Conservation (phyloP, 2,329 filamentous ascomycete genomes). For the Ophiocordyceps camponoti-saundersi region DNA sequence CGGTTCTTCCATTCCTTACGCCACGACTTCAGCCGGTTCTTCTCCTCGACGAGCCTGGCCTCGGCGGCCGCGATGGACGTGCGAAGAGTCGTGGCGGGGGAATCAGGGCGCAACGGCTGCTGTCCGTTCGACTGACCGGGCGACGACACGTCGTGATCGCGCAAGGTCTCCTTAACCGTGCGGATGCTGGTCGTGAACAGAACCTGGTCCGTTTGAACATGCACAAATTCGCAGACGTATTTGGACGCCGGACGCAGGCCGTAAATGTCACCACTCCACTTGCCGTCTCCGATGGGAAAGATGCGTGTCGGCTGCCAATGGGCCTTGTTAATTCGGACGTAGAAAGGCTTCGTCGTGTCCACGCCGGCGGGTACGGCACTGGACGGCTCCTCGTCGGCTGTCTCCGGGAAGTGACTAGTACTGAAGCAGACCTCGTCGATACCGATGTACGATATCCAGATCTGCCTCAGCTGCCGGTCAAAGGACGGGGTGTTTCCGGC, state of each 20-base stretch:
- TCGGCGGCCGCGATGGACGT: conserved; percentile 61
- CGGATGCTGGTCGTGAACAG: conserved; percentile 58
- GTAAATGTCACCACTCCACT: conserved; percentile 58
- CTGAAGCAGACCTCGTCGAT: conserved; percentile 64
- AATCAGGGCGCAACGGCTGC: conserved; percentile 53
- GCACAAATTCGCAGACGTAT: conserved; percentile 65
- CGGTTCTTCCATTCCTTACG: conserved; percentile 62
- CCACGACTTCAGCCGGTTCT: conserved; percentile 48
- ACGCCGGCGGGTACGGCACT: conserved; percentile 29
- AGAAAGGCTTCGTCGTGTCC: conserved; percentile 59
- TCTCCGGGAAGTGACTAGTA: conserved; percentile 45
- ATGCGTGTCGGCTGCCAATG: conserved; percentile 68
- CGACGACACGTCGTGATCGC: conserved; percentile 13
- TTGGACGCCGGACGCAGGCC: conserved; percentile 54
- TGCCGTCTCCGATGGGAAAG: conserved; percentile 25
- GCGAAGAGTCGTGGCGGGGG: conserved; percentile 58
- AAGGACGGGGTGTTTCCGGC: conserved; percentile 55
- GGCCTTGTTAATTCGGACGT: conserved; percentile 61
- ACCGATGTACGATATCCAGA: conserved; percentile 69
- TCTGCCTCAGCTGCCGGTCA: conserved; percentile 50
- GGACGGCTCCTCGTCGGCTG: conserved; percentile 15
- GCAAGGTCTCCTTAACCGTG: conserved; percentile 33
- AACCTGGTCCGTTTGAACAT: conserved; percentile 45
- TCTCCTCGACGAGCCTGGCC: conserved; percentile 52
- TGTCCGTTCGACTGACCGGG: conserved; percentile 25